These are phyloP conservation scores for Coemansia sp. DNA, from an alignment of 192 early-diverging fungal genomes.

Conservation along the genomic window DNA sequence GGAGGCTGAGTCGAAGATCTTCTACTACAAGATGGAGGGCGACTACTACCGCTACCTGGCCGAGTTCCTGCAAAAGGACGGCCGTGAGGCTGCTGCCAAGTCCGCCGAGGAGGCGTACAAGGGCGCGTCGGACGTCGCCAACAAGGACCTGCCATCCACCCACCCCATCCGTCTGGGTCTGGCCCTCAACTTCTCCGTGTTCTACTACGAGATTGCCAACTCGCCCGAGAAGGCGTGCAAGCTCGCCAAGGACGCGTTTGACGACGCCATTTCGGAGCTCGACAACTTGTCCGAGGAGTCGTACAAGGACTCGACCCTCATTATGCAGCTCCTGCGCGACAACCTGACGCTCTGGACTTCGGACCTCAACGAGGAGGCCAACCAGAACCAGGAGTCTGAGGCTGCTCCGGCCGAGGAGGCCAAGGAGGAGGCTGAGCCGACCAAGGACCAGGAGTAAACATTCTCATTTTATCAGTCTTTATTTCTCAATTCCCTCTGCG, in stretches of 20 bases:
- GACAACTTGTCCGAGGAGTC: constrained; percentile 90
- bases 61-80: constrained; percentile 87
- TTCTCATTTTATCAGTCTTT: constrained; percentile 2
- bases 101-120: constrained; percentile 94
- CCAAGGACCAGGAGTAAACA: constrained; percentile 8
- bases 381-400: constrained; percentile 23
- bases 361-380: constrained; percentile 64
- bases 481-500: constrained; percentile 1
- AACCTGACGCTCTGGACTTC: constrained; percentile 97
- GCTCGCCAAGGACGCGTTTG: constrained; percentile 89
- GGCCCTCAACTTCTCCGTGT: constrained; percentile 97
- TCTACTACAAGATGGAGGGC: constrained; percentile 99
- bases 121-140: constrained; percentile 85
- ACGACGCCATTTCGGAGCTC: constrained; percentile 92
- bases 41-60: constrained; percentile 99
- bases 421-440: constrained; percentile 23
- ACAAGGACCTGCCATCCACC: constrained; percentile 78
- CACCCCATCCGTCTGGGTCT: constrained; percentile 97
- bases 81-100: constrained; percentile 82
- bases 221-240: constrained; percentile 91
- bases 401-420: constrained; percentile 15
- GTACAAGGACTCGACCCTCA: constrained; percentile 97
- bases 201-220: constrained; percentile 98
- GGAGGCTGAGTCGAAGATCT: constrained; percentile 97
- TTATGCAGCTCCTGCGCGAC: constrained; percentile 97